Evolutionary conservation across 257 asterid genomes (phyloP).

Genomic region (Nicotiana attenuata): DNA sequence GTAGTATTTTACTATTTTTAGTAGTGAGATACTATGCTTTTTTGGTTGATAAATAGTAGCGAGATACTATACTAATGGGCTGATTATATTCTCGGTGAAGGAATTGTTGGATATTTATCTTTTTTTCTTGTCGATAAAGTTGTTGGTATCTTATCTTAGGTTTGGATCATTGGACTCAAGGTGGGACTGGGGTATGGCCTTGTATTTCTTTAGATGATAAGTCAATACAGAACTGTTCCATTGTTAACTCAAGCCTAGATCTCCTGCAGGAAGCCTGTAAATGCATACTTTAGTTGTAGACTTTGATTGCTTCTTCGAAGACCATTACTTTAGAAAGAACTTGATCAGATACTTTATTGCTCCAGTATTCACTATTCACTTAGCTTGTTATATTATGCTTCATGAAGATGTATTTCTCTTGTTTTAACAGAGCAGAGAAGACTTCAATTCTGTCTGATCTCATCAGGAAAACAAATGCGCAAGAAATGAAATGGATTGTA

Average conservation of each 20-base stretch:
- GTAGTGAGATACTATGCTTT: neutral
- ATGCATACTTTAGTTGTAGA: neutral
- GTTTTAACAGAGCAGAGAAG: conserved; percentile 62
- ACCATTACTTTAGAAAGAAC: neutral
- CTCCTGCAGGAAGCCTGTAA: neutral
- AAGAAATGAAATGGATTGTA: conserved; percentile 98
- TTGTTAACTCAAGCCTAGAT: neutral
- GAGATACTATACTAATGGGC: neutral
- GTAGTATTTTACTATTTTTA: neutral
- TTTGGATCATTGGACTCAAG: no score
- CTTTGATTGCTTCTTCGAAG: neutral
- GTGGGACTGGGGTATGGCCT: no score
- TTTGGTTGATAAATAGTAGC: neutral
- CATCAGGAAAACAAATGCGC: conserved; percentile 82
- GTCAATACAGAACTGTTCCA: neutral
- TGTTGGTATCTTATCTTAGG: no score
- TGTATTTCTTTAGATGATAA: no score
- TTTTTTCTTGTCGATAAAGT: no score
- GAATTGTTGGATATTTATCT: no score
- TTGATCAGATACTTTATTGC: neutral
- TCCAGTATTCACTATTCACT: neutral
- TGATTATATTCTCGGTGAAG: neutral
- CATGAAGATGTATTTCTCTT: conserved; percentile 17
- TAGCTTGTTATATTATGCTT: conserved; percentile 8
- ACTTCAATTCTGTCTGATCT: conserved; percentile 62